A percentile compares a stretch with the other conserved stretches of the same genome.
Conservation (phyloP, 2,329 filamentous ascomycete genomes). For the Meredithiella fracta region DNA sequence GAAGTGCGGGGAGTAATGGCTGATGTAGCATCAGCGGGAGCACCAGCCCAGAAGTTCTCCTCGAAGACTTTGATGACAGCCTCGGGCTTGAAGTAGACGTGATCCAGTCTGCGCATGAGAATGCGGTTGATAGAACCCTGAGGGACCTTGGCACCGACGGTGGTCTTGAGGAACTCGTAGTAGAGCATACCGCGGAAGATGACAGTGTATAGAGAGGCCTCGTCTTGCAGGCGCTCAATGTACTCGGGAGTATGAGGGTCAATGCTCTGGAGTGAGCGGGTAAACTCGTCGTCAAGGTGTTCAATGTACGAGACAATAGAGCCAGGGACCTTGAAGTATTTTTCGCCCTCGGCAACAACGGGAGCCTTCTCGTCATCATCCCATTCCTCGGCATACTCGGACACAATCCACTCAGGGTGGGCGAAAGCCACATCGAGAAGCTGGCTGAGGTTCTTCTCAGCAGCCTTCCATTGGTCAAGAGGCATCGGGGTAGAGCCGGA, state of each 20-base stretch:
- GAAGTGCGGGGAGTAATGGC: constrained; percentile 59
- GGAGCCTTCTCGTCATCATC: constrained; percentile 96
- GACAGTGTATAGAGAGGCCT: constrained; percentile 78
- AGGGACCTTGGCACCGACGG: constrained; percentile 50
- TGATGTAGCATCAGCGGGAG: constrained; percentile 56
- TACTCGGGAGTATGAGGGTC: constrained; percentile 98
- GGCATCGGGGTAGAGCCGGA: constrained; percentile 68
- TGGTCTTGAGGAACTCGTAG: constrained; percentile 63
- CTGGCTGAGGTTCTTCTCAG: constrained; percentile 67
- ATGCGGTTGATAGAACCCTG: constrained; percentile 87
- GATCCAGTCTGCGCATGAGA: constrained; percentile 84
- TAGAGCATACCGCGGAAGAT: constrained; percentile 81
- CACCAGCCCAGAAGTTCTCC: constrained; percentile 78
- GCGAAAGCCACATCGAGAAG: constrained; percentile 66
- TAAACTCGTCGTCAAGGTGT: constrained; percentile 91
- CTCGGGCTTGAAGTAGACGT: constrained; percentile 97
- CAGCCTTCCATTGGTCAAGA: constrained; percentile 90
- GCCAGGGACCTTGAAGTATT: constrained; percentile 78
- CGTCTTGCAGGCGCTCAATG: constrained; percentile 84
- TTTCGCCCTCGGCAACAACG: constrained; percentile 52
- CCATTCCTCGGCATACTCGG: constrained; percentile 93
- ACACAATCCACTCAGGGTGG: constrained; percentile 66
- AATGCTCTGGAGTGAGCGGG: constrained; percentile 89
- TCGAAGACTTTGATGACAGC: constrained; percentile 88
- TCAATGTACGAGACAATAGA: constrained; percentile 90